Percentiles rank a stretch among this genome's conserved stretches.
These are phyloP conservation scores for Salix udensis DNA, from an alignment of 345 rosid genomes.

Conservation along the genomic window DNA sequence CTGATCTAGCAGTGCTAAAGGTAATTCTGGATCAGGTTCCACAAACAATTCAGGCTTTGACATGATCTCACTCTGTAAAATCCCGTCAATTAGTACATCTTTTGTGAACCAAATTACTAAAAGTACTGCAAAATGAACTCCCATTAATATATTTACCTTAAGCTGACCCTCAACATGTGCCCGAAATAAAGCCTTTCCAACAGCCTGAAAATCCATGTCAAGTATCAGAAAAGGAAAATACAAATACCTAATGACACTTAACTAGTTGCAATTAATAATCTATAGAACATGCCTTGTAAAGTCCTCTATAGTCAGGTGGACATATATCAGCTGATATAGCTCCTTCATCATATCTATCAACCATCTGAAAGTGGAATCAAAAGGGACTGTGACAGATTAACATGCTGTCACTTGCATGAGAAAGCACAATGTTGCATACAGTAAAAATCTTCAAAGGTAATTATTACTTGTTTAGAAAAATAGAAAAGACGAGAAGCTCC, in stretches of 20 bases:
- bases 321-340: slow-evolving; percentile 65
- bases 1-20: slow-evolving; percentile 88
- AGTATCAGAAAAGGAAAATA: slow-evolving; percentile 14
- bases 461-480: too few species aligned
- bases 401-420: neutral
- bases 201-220: slow-evolving; percentile 57
- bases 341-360: slow-evolving; percentile 87
- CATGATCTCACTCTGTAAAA: slow-evolving; percentile 84
- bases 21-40: slow-evolving; percentile 92
- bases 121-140: neutral
- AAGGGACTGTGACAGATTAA: slow-evolving; percentile 6
- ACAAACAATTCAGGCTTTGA: slow-evolving; percentile 93
- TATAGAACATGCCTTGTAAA: slow-evolving; percentile 63
- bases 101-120: neutral
- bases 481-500: too few species aligned
- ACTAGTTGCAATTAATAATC: slow-evolving; percentile 7
- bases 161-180: slow-evolving; percentile 98
- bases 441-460: too few species aligned
- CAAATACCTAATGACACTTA: slow-evolving; percentile 10
- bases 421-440: neutral
- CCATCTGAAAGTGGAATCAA: slow-evolving; percentile 61
- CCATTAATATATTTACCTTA: slow-evolving; percentile 47
- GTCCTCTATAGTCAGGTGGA: slow-evolving; percentile 76
- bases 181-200: slow-evolving; percentile 89
- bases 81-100: slow-evolving; percentile 13